Base-by-base conservation (phyloP, 106 monocot genomes). In the Triglochin maritima region DNA sequence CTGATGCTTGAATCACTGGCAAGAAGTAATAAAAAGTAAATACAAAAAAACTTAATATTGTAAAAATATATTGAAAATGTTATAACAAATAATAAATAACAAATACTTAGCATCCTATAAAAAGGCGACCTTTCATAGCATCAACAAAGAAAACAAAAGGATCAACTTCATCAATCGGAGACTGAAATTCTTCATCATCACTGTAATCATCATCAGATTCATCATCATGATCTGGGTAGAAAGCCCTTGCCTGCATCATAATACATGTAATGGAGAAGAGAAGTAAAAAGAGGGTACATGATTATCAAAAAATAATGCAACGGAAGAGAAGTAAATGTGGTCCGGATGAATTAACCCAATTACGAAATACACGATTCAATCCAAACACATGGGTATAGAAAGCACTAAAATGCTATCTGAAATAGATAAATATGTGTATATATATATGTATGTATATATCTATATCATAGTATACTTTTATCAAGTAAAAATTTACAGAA, bases 71-170 rank as follows among this genome's bases (percentile, higher is more conserved):
- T 29, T 29, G 29, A 29, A 29, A 29, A 29, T 0, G 29, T 29
- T 29, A 29, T 29, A 29, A 29, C 29, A 29, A 29, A 29, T 29
- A 29, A 29, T 1, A 29, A 29, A 29, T 29, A 29, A 29, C 29
- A 29, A 29, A 29, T 29, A 29, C 29, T 29, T 29, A 29, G 29
- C 29, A 29, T 29, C 29, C 29, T 29, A 29, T 29, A 29, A 29
- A 29, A 29, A 29, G 29, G 29, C 29, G 75, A 96, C 95, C 90
- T 81, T 90, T 81, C 56, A 96, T 62, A 16, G 90, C 81, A 58
- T 90, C 90, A 48, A 90, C 75, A 71, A 96, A 90, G 73, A 96
- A 86, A 52, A 96, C 77, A 70, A 96, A 96, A 45, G 90, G 87
- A 53, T 90, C 90, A 57, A 96, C 85, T 9, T 83, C 83, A 77